Evolutionary conservation across 176 grass and related monocot species (phyloP).

Genomic region (Microstegium vimineum): DNA sequence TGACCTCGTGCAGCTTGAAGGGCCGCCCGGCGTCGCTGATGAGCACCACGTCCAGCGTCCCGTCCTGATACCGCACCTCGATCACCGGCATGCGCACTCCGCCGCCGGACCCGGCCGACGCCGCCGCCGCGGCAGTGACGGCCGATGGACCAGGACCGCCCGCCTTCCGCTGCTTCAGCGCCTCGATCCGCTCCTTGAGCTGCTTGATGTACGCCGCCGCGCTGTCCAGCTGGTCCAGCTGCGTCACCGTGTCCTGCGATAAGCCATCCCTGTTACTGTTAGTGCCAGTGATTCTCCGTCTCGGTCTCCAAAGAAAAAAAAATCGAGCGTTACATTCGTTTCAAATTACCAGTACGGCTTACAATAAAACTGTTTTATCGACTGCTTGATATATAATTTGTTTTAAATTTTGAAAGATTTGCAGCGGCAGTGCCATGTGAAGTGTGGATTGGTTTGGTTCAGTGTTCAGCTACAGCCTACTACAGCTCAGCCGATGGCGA

Average conservation of each 20-base stretch:
- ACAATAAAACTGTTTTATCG: too few relatives aligned
- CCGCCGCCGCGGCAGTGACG: not conserved
- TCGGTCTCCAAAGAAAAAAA: too few relatives aligned
- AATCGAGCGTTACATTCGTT: too few relatives aligned
- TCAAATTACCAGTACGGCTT: too few relatives aligned
- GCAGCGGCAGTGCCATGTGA: too few relatives aligned
- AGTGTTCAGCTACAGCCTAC: not conserved
- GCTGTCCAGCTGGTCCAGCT: slow-evolving; percentile 62
- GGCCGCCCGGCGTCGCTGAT: slow-evolving; percentile 33
- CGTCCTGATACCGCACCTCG: slow-evolving; percentile 56
- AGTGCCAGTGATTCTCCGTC: not conserved
- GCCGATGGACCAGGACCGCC: too few relatives aligned
- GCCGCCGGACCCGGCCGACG: not conserved
- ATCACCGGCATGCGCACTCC: slow-evolving; percentile 42
- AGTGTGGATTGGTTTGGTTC: too few relatives aligned
- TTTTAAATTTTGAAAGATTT: too few relatives aligned
- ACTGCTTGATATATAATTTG: too few relatives aligned
- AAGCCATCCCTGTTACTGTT: not conserved
- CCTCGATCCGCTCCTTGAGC: slow-evolving; percentile 47
- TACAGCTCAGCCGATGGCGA: not conserved
- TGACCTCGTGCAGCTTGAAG: slow-evolving; percentile 73
- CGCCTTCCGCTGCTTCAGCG: slow-evolving; percentile 36
- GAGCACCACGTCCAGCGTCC: slow-evolving; percentile 68
- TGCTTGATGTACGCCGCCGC: slow-evolving; percentile 74
- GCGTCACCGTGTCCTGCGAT: slow-evolving; percentile 52